phyloP scores from a whole-genome alignment of 2,329 filamentous ascomycete genomes.

The Daldinia eschscholtzii region DNA sequence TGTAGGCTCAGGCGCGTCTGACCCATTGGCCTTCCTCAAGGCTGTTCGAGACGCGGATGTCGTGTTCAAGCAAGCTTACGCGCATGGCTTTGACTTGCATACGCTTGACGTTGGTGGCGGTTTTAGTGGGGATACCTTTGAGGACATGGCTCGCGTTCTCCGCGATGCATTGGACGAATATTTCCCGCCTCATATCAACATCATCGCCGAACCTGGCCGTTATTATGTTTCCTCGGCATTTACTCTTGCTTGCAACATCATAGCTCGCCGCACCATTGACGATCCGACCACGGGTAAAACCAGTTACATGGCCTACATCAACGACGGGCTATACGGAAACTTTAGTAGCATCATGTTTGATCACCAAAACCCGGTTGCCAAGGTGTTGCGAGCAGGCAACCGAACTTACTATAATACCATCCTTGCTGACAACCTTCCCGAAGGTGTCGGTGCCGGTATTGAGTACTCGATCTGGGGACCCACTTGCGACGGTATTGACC shows the following conservation, averaged over 20 bases:
- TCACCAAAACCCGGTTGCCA: conserved; percentile 90
- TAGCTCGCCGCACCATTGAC: conserved; percentile 89
- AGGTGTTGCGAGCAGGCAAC: conserved; percentile 76
- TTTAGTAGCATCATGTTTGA: conserved; percentile 99
- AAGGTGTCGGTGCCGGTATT: conserved; percentile 62
- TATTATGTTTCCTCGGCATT: conserved; percentile 96
- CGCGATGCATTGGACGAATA: conserved; percentile 84
- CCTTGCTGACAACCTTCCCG: conserved; percentile 61
- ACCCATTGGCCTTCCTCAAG: conserved; percentile 90
- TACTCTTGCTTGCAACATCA: conserved; percentile 94
- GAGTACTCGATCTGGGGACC: conserved; percentile 99
- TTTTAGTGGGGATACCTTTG: conserved; percentile 91
- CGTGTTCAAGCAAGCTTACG: conserved; percentile 87
- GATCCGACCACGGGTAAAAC: conserved; percentile 74
- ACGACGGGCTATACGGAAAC: conserved; percentile 98
- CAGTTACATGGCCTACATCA: conserved; percentile 97
- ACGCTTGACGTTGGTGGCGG: conserved; percentile 95
- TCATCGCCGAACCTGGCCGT: conserved; percentile 96
- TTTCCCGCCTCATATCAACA: conserved; percentile 82
- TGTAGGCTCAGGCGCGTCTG: conserved; percentile 94
- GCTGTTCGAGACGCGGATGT: conserved; percentile 88
- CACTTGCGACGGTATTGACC: conserved; percentile 97
- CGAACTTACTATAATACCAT: conserved; percentile 70
- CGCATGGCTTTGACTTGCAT: conserved; percentile 82
- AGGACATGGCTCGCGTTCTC: conserved; percentile 86